These are phyloP conservation scores for Podospora anserina DNA, from an alignment of 495 filamentous ascomycete species.

Conservation along the genomic window DNA sequence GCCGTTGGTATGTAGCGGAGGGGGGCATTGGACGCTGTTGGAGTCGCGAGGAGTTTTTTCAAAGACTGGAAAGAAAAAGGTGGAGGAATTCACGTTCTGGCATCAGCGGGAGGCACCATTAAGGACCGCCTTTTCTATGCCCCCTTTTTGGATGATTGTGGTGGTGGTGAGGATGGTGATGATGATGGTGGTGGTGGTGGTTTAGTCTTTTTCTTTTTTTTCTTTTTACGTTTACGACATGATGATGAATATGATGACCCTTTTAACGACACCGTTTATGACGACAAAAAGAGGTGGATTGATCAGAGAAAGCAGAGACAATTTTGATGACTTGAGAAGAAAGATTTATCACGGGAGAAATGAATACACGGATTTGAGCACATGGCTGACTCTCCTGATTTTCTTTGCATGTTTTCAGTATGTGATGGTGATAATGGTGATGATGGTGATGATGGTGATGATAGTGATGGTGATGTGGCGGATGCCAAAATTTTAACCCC, in stretches of 20 bases:
- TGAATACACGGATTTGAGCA: not conserved
- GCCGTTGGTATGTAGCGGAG: not conserved
- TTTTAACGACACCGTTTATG: not conserved
- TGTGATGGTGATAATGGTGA: not conserved
- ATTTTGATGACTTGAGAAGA: not conserved
- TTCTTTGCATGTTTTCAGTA: not conserved
- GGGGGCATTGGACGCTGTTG: not conserved
- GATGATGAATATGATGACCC: not conserved
- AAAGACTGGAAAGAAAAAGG: conserved; percentile 3
- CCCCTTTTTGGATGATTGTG: not conserved
- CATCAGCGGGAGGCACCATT: not conserved
- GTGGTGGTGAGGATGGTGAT: not conserved
- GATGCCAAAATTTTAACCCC: not conserved
- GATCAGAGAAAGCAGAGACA: not conserved
- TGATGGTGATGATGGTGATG: too few species aligned
- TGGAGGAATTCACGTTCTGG: not conserved
- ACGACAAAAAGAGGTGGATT: not conserved
- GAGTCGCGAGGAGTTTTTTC: not conserved
- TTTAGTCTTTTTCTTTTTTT: not conserved
- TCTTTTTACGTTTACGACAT: not conserved
- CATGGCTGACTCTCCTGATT: not conserved
- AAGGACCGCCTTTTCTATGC: not conserved
- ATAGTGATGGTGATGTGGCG: not conserved
- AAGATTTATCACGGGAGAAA: not conserved
- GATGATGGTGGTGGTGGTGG: too few species aligned